Evolutionary conservation across 345 rosid species (phyloP).

Genomic region (Arabis hirsuta): DNA sequence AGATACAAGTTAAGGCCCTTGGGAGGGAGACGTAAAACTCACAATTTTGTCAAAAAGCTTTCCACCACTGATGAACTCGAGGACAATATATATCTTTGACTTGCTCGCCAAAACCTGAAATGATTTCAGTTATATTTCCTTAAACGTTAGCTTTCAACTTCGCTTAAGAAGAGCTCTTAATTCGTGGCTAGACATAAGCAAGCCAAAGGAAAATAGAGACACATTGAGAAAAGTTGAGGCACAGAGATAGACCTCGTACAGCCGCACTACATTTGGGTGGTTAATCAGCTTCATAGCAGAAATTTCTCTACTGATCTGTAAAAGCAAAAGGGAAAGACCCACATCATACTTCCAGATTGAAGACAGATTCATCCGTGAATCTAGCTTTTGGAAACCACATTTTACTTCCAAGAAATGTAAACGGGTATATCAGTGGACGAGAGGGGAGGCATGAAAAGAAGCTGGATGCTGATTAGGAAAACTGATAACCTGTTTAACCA

Average conservation of each 20-base stretch:
- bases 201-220: conserved; percentile 20
- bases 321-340: conserved; percentile 28
- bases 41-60: conserved; percentile 76
- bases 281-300: conserved; percentile 79
- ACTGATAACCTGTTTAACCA: conserved; percentile 76
- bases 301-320: conserved; percentile 80
- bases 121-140: not conserved
- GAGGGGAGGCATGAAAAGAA: conserved; percentile 9
- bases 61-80: conserved; percentile 71
- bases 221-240: conserved; percentile 14
- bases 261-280: conserved; percentile 86
- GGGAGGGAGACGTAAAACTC: conserved; percentile 40
- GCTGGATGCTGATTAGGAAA: not conserved
- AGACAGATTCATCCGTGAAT: not conserved
- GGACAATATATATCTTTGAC: conserved; percentile 63
- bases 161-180: not conserved
- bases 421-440: conserved; percentile 11
- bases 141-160: not conserved
- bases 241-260: conserved; percentile 67
- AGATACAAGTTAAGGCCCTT: conserved; percentile 16
- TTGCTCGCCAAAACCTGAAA: conserved; percentile 75
- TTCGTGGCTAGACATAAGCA: not conserved
- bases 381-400: conserved; percentile 2
- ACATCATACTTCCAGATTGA: conserved; percentile 13
- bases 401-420: conserved; percentile 7